These are phyloP conservation scores for Leavenworthia alabamica DNA, from an alignment of 345 rosid genomes.

Conservation along the genomic window DNA sequence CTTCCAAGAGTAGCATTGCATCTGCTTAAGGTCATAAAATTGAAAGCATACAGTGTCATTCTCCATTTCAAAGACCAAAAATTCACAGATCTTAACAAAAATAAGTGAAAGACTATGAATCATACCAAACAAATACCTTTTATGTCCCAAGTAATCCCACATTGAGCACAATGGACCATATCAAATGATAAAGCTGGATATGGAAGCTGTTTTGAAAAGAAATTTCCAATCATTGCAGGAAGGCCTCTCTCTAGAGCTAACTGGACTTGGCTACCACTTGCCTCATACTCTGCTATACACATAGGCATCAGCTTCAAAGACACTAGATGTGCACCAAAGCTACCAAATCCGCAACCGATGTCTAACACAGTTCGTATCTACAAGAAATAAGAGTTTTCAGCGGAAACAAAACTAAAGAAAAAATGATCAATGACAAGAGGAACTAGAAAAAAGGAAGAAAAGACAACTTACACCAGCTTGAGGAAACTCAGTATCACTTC, in stretches of 20 bases:
- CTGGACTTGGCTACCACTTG: constrained; percentile 95
- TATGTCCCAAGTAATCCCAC: constrained; percentile 77
- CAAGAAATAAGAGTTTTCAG: not conserved
- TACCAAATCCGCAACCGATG: constrained; percentile 96
- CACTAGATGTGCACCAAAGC: constrained; percentile 91
- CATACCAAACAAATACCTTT: constrained; percentile 50
- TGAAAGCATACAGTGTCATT: not conserved
- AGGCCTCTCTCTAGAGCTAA: constrained; percentile 97
- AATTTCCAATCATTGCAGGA: constrained; percentile 89
- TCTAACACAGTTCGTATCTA: constrained; percentile 77
- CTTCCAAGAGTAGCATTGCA: constrained; percentile 79
- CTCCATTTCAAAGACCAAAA: not conserved
- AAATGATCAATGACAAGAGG: not conserved
- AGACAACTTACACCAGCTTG: constrained; percentile 75
- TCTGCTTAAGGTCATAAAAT: constrained; percentile 39
- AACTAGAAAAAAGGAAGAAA: not conserved
- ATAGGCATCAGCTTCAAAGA: constrained; percentile 75
- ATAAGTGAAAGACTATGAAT: not conserved
- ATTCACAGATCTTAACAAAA: not conserved
- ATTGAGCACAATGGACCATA: constrained; percentile 97
- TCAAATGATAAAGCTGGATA: constrained; percentile 81
- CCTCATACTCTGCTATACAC: constrained; percentile 88
- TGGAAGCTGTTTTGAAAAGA: constrained; percentile 76
- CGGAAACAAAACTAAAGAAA: not conserved
- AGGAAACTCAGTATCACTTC: constrained; percentile 66